Base-by-base conservation (phyloP, 2,329 filamentous ascomycete genomes). In the Diaporthe amygdali region DNA sequence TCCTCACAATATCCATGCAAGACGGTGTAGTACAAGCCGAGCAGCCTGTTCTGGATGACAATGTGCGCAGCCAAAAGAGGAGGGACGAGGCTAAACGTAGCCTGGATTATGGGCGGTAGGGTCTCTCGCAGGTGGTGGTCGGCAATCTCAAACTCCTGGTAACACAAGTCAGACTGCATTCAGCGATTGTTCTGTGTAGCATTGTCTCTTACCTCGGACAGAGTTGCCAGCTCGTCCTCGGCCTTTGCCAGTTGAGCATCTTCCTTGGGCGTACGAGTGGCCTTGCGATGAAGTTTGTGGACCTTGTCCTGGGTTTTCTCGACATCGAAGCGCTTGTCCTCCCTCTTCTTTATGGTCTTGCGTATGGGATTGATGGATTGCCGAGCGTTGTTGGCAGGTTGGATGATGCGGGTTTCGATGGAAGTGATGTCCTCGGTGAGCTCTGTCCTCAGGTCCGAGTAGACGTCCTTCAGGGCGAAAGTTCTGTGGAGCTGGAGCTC, bases 321-420 rank as follows among this genome's bases (percentile, higher is more conserved):
- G 78, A 91, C 96, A 79, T 97, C 94, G 71, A 95, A 80, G 67
- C 94, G 92, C 82, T 91, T 93, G 76, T 95, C 93, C 78, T 96
- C 93, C 56, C 94, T 86, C 81, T 94, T 95, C 83, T 96, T 96
- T 77, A 97, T 94, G 1, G 91, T 92, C 82, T 95, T 96, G 77
- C 93, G 91, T 79, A 96, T 86, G 2, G 92, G 91, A 74, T 91
- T 89, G 72, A 96, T 86, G 68, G 84, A 89, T 66, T 92, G 89
- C 76, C 90, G 92, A 9, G 92, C 92, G 66, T 92, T 88, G 70
- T 88, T 89, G 5, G 92, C 92, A 0, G 94, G 93, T 71, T 86
- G 86, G 67, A 95, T 88, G 74, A 96, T 88, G 74, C 90, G 89
- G 12, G 85, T 82, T 74, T 96, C 93, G 74, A 97, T 93, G 75